phyloP scores from a whole-genome alignment of 2,329 filamentous ascomycete genomes.

The Setomelanomma holmii region DNA sequence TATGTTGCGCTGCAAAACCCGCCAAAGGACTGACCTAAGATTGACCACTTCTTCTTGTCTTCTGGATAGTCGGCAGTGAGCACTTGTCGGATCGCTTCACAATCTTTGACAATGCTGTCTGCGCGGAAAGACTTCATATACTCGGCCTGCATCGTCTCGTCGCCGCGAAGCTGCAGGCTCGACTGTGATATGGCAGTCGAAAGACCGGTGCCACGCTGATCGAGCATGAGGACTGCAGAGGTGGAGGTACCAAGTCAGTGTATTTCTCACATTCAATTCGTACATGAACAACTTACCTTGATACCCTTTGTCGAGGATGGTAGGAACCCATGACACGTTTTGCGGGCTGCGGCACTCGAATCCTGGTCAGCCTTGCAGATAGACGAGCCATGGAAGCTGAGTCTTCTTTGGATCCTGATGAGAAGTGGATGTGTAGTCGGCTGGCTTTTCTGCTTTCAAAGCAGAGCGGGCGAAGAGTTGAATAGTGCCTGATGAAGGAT shows the following conservation, averaged over 20 bases:
- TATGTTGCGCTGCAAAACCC: constrained; percentile 88
- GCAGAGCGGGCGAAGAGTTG: constrained; percentile 81
- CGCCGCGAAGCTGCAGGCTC: constrained; percentile 70
- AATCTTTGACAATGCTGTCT: constrained; percentile 88
- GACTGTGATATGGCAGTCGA: constrained; percentile 80
- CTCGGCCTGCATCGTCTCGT: constrained; percentile 71
- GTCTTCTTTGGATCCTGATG: constrained; percentile 56
- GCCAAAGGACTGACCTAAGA: constrained; percentile 91
- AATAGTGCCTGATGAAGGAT: constrained; percentile 67
- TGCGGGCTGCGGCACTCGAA: constrained; percentile 79
- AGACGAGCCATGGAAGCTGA: constrained; percentile 69
- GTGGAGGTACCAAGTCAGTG: too few relatives aligned
- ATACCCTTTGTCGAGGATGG: constrained; percentile 79
- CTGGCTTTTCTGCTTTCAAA: constrained; percentile 68
- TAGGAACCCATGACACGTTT: constrained; percentile 72
- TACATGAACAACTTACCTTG: too few relatives aligned
- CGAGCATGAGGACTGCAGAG: constrained; percentile 81
- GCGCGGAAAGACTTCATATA: constrained; percentile 88
- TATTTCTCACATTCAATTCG: too few relatives aligned
- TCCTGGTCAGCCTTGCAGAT: constrained; percentile 86
- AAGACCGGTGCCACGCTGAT: constrained; percentile 88
- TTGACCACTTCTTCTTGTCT: constrained; percentile 78
- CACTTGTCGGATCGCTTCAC: constrained; percentile 80
- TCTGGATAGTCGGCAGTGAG: constrained; percentile 74
- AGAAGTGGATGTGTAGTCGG: constrained; percentile 58